phyloP scores from a whole-genome alignment of 441 rosid species.

The Jatropha podagrica region DNA sequence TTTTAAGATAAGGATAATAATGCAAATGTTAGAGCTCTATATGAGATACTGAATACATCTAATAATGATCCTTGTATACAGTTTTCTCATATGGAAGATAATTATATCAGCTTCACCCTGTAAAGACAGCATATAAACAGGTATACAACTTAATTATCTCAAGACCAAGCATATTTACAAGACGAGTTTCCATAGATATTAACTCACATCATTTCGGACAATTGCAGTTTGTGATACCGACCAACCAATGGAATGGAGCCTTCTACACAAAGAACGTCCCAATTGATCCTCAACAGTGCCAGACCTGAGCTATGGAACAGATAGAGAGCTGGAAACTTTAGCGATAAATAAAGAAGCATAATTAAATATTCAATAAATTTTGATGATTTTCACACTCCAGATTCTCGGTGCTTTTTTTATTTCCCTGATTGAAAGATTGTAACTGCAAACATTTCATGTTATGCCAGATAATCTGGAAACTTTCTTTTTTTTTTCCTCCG shows the following conservation, averaged over 20 bases:
- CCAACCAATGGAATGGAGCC: conserved; percentile 85
- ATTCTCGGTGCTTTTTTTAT: neutral
- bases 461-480: neutral
- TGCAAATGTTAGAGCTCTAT: conserved; percentile 9
- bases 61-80: conserved; percentile 6
- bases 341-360: conserved; percentile 20
- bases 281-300: conserved; percentile 91
- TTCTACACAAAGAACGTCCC: conserved; percentile 70
- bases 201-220: conserved; percentile 87
- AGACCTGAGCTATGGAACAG: conserved; percentile 99
- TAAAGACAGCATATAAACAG: conserved; percentile 1
- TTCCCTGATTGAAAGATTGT: neutral
- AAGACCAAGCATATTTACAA: neutral
- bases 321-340: conserved; percentile 40
- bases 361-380: neutral
- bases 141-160: neutral
- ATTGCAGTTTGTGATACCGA: conserved; percentile 57
- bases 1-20: conserved; percentile 6
- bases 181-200: conserved; percentile 15
- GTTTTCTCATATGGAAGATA: neutral
- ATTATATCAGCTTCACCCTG: conserved; percentile 5
- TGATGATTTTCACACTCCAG: neutral
- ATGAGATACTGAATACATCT: conserved; percentile 11
- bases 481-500: neutral
- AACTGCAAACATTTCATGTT: neutral